Percentiles rank a stretch among this genome's conserved stretches.
phyloP scores from a whole-genome alignment of 352 stramenopile genomes.

The Globisporangium lucens region DNA sequence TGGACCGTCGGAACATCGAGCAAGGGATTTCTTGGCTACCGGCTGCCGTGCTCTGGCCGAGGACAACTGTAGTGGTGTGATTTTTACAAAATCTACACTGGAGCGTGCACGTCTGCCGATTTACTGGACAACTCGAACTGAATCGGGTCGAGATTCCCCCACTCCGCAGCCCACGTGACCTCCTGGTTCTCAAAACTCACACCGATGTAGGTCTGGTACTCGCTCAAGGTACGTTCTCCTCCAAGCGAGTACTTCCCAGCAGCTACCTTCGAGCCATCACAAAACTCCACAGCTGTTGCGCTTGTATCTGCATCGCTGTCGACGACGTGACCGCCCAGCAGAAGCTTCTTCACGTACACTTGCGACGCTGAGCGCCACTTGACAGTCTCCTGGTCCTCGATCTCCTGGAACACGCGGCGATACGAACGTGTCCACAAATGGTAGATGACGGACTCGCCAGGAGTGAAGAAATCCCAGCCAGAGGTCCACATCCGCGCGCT shows the following conservation, averaged over 20 bases:
- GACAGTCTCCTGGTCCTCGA: neutral
- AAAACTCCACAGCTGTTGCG: too few relatives aligned
- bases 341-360: neutral
- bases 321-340: neutral
- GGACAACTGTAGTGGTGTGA: neutral
- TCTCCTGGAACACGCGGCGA: neutral
- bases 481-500: neutral
- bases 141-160: neutral
- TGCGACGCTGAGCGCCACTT: neutral
- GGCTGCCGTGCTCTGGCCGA: neutral
- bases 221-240: neutral
- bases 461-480: neutral
- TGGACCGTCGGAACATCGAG: neutral
- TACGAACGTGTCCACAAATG: neutral
- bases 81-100: neutral
- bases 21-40: neutral
- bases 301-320: neutral
- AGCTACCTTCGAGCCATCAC: neutral
- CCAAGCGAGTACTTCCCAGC: neutral
- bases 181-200: neutral
- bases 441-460: neutral
- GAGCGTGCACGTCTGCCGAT: neutral
- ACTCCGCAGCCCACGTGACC: neutral
- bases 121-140: neutral
- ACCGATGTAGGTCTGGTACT: neutral